Conservation (phyloP, 2,329 filamentous ascomycete genomes). For the Cadophora malorum region DNA sequence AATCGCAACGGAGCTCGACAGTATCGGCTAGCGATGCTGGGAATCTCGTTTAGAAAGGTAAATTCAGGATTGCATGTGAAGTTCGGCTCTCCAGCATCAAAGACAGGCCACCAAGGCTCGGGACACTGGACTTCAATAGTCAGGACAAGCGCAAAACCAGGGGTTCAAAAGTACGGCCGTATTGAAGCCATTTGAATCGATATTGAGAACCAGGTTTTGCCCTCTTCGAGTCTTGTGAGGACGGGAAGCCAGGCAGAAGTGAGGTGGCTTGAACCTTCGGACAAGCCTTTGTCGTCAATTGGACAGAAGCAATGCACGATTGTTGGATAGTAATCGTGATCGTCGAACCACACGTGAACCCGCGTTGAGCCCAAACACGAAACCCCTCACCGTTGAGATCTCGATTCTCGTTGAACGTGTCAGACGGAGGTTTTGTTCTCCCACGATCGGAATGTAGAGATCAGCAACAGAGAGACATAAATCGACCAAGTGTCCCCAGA, state of each 20-base stretch:
- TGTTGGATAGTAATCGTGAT: constrained; percentile 29
- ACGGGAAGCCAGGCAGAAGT: constrained; percentile 18
- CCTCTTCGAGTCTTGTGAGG: neutral
- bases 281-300: neutral
- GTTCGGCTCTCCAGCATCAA: neutral
- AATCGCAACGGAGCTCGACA: too few species aligned
- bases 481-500: neutral
- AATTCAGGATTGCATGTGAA: too few species aligned
- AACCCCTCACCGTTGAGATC: constrained; percentile 17
- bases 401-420: constrained; percentile 24
- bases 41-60: too few species aligned
- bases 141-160: neutral
- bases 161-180: neutral
- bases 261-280: constrained; percentile 9
- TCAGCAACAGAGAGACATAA: constrained; percentile 8
- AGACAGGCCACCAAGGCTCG: neutral
- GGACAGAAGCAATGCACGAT: neutral
- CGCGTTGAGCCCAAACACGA: constrained; percentile 24
- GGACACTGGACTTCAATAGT: neutral
- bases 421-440: constrained; percentile 22
- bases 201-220: neutral
- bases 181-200: neutral
- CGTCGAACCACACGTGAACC: constrained; percentile 27
- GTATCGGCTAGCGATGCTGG: too few species aligned
- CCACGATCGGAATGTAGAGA: neutral